These are phyloP conservation scores for Escovopsis sp. DNA, from an alignment of 2,329 filamentous ascomycete species.

Conservation along the genomic window DNA sequence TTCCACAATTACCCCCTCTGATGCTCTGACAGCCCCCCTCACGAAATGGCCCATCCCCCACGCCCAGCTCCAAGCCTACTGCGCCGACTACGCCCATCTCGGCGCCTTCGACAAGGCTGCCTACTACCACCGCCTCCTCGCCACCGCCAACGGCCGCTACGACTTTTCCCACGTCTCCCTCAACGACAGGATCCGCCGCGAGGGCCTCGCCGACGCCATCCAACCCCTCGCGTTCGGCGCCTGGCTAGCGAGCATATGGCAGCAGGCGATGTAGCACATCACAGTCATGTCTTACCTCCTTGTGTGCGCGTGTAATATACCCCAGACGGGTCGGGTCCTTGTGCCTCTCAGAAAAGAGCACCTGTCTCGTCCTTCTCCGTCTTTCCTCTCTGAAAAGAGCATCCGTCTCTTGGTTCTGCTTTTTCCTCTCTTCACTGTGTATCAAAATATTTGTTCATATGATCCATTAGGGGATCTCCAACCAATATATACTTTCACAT, in stretches of 20 bases:
- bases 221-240: constrained; percentile 34
- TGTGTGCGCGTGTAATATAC: no score
- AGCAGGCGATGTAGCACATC: constrained; percentile 4
- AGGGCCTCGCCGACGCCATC: constrained; percentile 21
- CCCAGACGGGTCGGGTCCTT: no score
- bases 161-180: constrained; percentile 46
- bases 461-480: no score
- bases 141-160: constrained; percentile 53
- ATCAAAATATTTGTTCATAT: no score
- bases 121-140: constrained; percentile 46
- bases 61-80: constrained; percentile 24
- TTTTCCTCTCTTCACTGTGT: no score
- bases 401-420: no score
- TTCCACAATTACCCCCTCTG: no score
- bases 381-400: no score
- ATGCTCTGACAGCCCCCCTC: constrained; percentile 29
- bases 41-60: constrained; percentile 22
- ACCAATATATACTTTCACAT: no score
- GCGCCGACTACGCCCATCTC: constrained; percentile 27
- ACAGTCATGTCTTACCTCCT: background rate
- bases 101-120: constrained; percentile 33
- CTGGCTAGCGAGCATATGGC: constrained; percentile 30
- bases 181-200: constrained; percentile 31
- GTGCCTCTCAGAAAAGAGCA: no score
- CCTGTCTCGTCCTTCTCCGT: no score